Base-by-base conservation (phyloP, 768 basidiomycete genomes). In the Lentinula aciculospora region DNA sequence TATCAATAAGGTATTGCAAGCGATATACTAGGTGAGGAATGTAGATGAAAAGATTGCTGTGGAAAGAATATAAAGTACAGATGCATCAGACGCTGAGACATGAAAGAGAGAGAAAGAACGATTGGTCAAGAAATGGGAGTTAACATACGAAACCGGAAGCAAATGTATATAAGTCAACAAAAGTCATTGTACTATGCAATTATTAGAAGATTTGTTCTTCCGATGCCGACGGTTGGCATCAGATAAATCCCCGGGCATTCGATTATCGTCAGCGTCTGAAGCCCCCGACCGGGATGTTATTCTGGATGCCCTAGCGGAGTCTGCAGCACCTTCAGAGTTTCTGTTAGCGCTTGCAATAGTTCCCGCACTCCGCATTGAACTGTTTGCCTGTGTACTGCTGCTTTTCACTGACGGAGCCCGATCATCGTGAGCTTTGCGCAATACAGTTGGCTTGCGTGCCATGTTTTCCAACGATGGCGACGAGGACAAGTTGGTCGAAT, bases 371-470 rank as follows among this genome's bases (percentile, higher is more conserved):
- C 81, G 76, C 64, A 86, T 60, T 63, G 88, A 89, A 51, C 75
- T 67, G 64, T 81, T 82, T 7, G 77, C 74, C 4, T 74, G 71
- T 1, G 85, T 85, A 65, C 80, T 81, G 59, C 73, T 76, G 66
- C 87, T 89, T 19, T 80, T 77, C 62, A 82, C 69, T 1, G 88
- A 88, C 51, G 69, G 75, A 1, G 84, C 83, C 5, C 82, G 76
- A 44, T 82, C 82, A 39, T 71, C 66, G 32, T 65, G 66, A 37
- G 72, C 65, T 56, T 72, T 76, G 23, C 76, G 75, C 61, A 58
- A 66, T 44, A 64, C 67, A 44, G 39, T 60, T 23, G 66, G 68
- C 53, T 69, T 73, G 56, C 63, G 60, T 4, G 21, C 19, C 25
- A 57, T 32, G 21, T 62, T 62, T 10, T 72, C 60, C 44, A 57